Percentiles rank a stretch among this genome's conserved stretches.
Evolutionary conservation across 208 protist species (phyloP).

Genomic region (Borovskyia barvae): DNA sequence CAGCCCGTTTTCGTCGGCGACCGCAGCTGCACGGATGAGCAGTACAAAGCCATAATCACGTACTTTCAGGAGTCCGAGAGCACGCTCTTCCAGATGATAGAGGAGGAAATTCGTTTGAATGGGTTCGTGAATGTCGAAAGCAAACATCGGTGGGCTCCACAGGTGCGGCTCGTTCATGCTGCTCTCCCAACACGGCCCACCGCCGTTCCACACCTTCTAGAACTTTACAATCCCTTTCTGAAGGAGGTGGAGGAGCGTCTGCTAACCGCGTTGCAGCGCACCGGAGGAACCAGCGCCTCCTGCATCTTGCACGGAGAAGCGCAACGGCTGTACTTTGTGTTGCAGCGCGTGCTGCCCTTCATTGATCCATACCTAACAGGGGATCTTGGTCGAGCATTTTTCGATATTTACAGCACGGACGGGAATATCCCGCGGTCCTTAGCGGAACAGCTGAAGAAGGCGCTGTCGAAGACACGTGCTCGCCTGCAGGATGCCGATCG

Average conservation of each 20-base stretch:
- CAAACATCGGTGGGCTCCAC: conserved; percentile 24
- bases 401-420: conserved; percentile 42
- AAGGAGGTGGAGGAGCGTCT: conserved; percentile 38
- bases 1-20: conserved; percentile 72
- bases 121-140: conserved; percentile 35
- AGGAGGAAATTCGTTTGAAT: conserved; percentile 38
- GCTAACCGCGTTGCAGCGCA: conserved; percentile 24
- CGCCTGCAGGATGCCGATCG: neutral
- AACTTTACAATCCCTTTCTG: conserved; percentile 39
- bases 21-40: conserved; percentile 61
- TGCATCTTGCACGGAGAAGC: conserved; percentile 37
- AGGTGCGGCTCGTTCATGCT: conserved; percentile 24
- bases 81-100: conserved; percentile 30
- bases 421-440: conserved; percentile 27
- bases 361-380: conserved; percentile 55
- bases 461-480: conserved; percentile 12
- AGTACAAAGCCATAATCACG: conserved; percentile 52
- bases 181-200: conserved; percentile 26
- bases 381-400: conserved; percentile 34
- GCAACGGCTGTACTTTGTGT: conserved; percentile 37
- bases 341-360: conserved; percentile 50
- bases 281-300: conserved; percentile 19
- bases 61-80: conserved; percentile 47
- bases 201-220: conserved; percentile 27
- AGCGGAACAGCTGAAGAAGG: conserved; percentile 33